Base-by-base conservation (phyloP, 2,329 filamentous ascomycete genomes). In the Colletotrichum incanum region DNA sequence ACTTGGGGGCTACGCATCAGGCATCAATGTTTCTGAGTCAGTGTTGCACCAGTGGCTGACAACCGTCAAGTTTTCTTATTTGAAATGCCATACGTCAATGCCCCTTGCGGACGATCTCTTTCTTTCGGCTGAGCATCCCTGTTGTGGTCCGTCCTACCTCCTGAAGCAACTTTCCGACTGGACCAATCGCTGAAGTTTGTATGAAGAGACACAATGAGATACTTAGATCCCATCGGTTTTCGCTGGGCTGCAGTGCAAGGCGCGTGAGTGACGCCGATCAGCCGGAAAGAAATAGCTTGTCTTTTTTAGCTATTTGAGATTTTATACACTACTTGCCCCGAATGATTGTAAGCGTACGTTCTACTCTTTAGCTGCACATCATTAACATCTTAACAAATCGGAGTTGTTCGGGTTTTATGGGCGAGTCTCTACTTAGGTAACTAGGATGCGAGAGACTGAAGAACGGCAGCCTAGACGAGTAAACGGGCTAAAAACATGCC, bases 71-170 rank as follows among this genome's bases (percentile, higher is more conserved):
- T 5, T 7, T 12, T 28, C 37, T 18, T 28, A 11, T n/a, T 37
- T 20, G 28, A 20, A 34, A 37, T 7, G 5, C 28, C 28, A 16
- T 18, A 41, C 23, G n/a, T 11, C 16, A 12, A 16, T 28, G 26
- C 6, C 26, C 52, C 56, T 16, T 43, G 23, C 23, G 16, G 56
- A 45, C 39, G 56, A 60, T 60, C 56, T 45, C 39, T 60, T n/a
- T n/a, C 5, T 16, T 6, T 28, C 8, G 14, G 39, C 23, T 20
- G 16, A 0, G 1, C 37, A 60, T 45, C 56, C 56, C 37, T 60
- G 39, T n/a, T 31, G 39, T 11, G n/a, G 39, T 31, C 26, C 12
- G 14, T 31, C 14, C 37, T 41, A 9, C 55, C 50, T 1, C 16
- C 31, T n/a, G 9, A 39, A 58, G n/a, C 55, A 58, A 41, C 11